Conservation (phyloP, 2,329 filamentous ascomycete species). For the Phoma sp. region DNA sequence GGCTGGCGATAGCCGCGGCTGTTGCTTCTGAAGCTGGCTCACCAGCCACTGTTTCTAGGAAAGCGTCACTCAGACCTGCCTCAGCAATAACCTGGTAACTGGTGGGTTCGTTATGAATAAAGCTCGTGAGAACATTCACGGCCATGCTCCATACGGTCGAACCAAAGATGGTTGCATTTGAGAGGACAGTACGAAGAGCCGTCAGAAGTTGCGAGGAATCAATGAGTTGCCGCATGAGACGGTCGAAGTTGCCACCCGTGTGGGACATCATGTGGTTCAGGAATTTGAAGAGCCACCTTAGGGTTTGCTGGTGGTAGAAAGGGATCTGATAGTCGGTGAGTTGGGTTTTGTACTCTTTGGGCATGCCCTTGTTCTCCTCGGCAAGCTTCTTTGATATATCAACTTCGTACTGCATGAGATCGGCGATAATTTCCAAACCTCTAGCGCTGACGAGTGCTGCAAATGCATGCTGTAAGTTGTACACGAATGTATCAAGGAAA, state of each 20-base stretch:
- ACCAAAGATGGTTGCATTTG: slow-evolving; percentile 80
- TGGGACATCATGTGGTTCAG: slow-evolving; percentile 93
- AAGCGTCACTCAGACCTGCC: slow-evolving; percentile 85
- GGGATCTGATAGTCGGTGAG: slow-evolving; percentile 93
- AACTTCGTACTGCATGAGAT: slow-evolving; percentile 82
- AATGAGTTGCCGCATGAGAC: slow-evolving; percentile 88
- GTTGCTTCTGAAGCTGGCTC: slow-evolving; percentile 35
- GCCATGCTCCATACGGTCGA: slow-evolving; percentile 96
- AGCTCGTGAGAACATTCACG: slow-evolving; percentile 89
- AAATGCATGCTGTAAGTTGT: slow-evolving; percentile 84
- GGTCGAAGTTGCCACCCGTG: slow-evolving; percentile 83
- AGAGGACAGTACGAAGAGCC: slow-evolving; percentile 81
- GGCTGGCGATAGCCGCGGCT: slow-evolving; percentile 20
- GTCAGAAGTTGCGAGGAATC: slow-evolving; percentile 86
- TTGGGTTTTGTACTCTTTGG: slow-evolving; percentile 74
- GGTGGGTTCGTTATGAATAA: slow-evolving; percentile 98
- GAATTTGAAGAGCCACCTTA: slow-evolving; percentile 95
- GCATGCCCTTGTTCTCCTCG: slow-evolving; percentile 75
- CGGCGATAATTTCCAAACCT: slow-evolving; percentile 89
- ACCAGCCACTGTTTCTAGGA: slow-evolving; percentile 79
- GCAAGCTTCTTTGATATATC: slow-evolving; percentile 71
- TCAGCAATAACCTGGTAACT: slow-evolving; percentile 97
- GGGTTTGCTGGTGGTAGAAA: slow-evolving; percentile 89
- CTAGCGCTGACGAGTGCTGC: slow-evolving; percentile 80
- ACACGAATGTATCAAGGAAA: slow-evolving; percentile 88